A percentile compares a stretch with the other conserved stretches of the same genome.
phyloP scores from a whole-genome alignment of 352 stramenopile genomes.

The Pythium rhizo-oryzae region DNA sequence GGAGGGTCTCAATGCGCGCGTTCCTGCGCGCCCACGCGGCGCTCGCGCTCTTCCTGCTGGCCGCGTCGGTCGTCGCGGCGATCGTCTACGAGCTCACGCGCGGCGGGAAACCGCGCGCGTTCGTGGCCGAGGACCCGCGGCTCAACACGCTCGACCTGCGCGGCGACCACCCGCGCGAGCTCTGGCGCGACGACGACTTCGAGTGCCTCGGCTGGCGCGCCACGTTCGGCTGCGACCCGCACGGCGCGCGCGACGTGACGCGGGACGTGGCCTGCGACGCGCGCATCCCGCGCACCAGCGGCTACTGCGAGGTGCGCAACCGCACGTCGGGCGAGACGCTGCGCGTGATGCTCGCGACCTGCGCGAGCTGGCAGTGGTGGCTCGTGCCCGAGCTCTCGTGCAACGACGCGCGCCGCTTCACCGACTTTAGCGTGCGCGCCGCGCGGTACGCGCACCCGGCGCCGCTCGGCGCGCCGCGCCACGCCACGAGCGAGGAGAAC shows the following conservation, averaged over 20 bases:
- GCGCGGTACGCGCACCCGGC: conserved; percentile 43
- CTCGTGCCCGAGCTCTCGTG: conserved; percentile 57
- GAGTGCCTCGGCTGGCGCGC: conserved; percentile 77
- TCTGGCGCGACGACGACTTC: conserved; percentile 66
- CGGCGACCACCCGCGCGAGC: conserved; percentile 31
- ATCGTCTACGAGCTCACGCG: conserved; percentile 66
- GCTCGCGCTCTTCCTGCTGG: conserved; percentile 42
- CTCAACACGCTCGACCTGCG: conserved; percentile 50
- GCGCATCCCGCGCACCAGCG: conserved; percentile 47
- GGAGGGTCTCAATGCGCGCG: conserved; percentile 4
- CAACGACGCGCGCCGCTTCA: conserved; percentile 59
- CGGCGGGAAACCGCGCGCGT: conserved; percentile 47
- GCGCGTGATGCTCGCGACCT: conserved; percentile 74
- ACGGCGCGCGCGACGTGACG: conserved; percentile 43
- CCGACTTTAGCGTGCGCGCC: conserved; percentile 67
- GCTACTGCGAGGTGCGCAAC: conserved; percentile 79
- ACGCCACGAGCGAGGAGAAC: neutral
- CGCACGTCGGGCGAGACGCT: conserved; percentile 51
- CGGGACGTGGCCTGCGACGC: conserved; percentile 51
- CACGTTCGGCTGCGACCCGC: conserved; percentile 66
- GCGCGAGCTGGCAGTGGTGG: conserved; percentile 67
- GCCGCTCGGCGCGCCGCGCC: conserved; percentile 21
- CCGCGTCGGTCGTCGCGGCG: conserved; percentile 42
- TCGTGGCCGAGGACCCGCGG: conserved; percentile 37
- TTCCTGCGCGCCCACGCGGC: conserved; percentile 39